Conservation (phyloP, 495 filamentous ascomycete species). For the Hypoxylon fuscum region DNA sequence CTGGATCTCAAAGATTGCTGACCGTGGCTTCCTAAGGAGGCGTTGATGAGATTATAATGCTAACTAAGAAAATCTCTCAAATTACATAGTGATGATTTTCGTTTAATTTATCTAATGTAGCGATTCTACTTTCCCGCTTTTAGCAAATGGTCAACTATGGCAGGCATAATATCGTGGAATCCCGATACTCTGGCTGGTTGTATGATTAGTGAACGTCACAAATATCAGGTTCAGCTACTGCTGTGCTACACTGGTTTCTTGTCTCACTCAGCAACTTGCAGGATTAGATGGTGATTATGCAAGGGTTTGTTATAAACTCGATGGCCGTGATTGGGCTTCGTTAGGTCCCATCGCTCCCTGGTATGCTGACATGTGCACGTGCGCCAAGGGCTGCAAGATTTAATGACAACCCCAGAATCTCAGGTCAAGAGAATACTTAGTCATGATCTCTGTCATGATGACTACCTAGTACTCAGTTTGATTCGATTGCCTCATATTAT, state of each 20-base stretch:
- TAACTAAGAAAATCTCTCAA: neutral
- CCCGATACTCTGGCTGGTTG: neutral
- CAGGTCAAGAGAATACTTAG: constrained; percentile 4
- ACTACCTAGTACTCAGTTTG: constrained; percentile 1
- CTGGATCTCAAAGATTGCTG: too few relatives aligned
- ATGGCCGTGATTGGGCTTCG: neutral
- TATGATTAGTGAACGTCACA: constrained; percentile 1
- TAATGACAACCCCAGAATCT: constrained; percentile 1
- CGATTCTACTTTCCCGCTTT: neutral
- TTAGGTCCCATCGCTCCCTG: too few relatives aligned
- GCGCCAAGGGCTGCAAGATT: constrained; percentile 9
- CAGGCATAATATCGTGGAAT: neutral
- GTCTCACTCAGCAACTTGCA: constrained; percentile 9
- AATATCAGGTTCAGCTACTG: neutral
- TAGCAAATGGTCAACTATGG: neutral
- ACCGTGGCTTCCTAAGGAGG: too few relatives aligned
- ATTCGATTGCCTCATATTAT: neutral
- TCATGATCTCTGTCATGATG: constrained; percentile 21
- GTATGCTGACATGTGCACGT: neutral
- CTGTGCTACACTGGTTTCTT: neutral
- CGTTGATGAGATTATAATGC: too few relatives aligned
- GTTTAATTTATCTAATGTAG: neutral
- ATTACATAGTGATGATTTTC: neutral
- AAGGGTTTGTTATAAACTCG: neutral
- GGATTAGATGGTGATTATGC: too few relatives aligned